These are phyloP conservation scores for Syzygium aromaticum DNA, from an alignment of 345 rosid species.

Conservation along the genomic window DNA sequence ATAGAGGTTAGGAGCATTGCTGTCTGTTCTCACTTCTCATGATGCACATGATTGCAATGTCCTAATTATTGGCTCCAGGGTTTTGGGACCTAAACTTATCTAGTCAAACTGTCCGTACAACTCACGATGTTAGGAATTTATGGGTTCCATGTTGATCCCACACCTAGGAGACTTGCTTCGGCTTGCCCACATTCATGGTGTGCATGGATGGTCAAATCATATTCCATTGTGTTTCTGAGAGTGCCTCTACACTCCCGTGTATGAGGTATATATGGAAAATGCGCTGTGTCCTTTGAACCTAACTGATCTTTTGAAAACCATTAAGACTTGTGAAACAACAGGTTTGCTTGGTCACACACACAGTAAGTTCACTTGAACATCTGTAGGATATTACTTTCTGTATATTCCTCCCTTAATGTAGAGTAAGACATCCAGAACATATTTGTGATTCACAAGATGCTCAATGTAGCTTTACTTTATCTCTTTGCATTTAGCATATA, in stretches of 20 bases:
- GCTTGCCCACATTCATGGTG: too few relatives aligned
- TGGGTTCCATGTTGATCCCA: too few relatives aligned
- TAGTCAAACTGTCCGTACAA: accelerated
- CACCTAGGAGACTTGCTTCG: too few relatives aligned
- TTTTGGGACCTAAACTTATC: background rate
- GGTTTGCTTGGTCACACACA: background rate
- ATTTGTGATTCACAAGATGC: background rate
- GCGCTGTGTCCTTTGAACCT: background rate
- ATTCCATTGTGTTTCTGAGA: too few relatives aligned
- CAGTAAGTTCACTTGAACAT: background rate
- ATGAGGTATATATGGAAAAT: too few relatives aligned
- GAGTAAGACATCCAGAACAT: background rate
- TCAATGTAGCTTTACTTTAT: background rate
- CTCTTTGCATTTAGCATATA: background rate
- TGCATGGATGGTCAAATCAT: background rate
- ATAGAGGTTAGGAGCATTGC: background rate
- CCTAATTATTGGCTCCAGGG: background rate
- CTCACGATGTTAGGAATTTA: background rate
- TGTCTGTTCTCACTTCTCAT: background rate
- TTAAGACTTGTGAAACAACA: background rate
- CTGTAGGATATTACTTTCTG: background rate
- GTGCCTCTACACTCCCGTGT: background rate
- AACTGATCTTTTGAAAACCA: background rate
- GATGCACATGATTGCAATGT: background rate
- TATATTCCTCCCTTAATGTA: background rate